Conservation (phyloP, 768 basidiomycete genomes). For the Wakefieldia striispora region DNA sequence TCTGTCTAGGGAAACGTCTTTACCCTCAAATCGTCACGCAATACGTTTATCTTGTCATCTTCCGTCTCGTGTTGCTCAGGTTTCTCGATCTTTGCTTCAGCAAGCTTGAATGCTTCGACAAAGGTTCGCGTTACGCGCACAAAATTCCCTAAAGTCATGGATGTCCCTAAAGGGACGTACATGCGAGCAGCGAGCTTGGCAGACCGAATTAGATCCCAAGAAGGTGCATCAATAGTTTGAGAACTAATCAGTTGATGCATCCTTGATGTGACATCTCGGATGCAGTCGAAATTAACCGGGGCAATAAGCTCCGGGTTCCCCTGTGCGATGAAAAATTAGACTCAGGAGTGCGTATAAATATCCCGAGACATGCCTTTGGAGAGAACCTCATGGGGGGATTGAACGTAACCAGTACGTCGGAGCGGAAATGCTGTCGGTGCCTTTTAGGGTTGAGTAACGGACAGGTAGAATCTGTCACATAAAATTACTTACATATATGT, state of each 20-base stretch:
- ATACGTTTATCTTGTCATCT: constrained; percentile 29
- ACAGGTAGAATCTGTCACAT: background rate
- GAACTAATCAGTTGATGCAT: constrained; percentile 70
- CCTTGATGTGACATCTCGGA: constrained; percentile 57
- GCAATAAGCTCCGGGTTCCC: constrained; percentile 68
- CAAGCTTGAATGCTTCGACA: constrained; percentile 68
- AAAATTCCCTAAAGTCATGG: constrained; percentile 81
- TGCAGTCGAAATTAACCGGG: constrained; percentile 60
- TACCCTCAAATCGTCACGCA: constrained; percentile 64
- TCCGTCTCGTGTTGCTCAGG: constrained; percentile 22
- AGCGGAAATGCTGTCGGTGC: constrained; percentile 85
- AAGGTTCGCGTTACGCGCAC: constrained; percentile 75
- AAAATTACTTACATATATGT: constrained; percentile 64
- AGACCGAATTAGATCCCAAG: constrained; percentile 74
- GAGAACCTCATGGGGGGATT: constrained; percentile 66
- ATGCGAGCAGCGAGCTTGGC: constrained; percentile 77
- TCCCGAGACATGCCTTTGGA: constrained; percentile 45
- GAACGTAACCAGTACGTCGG: constrained; percentile 83
- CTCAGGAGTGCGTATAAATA: background rate
- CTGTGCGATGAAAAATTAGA: constrained; percentile 33
- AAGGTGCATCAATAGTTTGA: constrained; percentile 81
- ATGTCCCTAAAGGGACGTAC: constrained; percentile 86
- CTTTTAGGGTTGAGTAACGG: constrained; percentile 33
- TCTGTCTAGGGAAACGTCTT: background rate
- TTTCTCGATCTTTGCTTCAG: constrained; percentile 29